These are phyloP conservation scores for Tilletia walkeri DNA, from an alignment of 1,284 basidiomycete genomes.

Conservation along the genomic window DNA sequence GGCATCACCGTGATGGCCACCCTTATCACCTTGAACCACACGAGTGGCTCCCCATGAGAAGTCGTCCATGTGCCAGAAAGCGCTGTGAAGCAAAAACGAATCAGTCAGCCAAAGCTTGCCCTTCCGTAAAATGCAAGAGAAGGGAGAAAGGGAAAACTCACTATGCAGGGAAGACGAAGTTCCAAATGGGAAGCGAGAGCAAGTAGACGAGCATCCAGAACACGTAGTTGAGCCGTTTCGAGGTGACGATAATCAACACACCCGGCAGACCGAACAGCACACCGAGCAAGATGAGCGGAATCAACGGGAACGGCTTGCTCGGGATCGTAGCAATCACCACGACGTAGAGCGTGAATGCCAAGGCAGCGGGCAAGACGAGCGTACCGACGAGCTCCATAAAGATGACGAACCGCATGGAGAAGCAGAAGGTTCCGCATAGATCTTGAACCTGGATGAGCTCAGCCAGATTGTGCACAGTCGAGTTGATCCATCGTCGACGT, in stretches of 20 bases:
- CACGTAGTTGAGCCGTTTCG: constrained; percentile 57
- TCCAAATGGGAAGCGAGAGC: constrained; percentile 58
- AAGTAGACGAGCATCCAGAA: constrained; percentile 60
- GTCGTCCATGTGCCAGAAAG: constrained; percentile 58
- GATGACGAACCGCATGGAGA: constrained; percentile 58
- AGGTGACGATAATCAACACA: constrained; percentile 58
- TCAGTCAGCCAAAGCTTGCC: background rate
- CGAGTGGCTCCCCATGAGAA: constrained; percentile 58
- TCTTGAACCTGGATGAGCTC: constrained; percentile 59
- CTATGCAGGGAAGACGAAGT: constrained; percentile 56
- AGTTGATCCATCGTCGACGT: constrained; percentile 60
- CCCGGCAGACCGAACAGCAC: constrained; percentile 59
- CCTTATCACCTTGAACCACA: constrained; percentile 53
- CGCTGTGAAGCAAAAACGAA: constrained; percentile 19
- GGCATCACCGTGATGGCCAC: constrained; percentile 47
- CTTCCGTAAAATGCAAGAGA: background rate
- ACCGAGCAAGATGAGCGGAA: constrained; percentile 54
- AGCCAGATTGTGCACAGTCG: constrained; percentile 59
- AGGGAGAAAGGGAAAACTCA: background rate
- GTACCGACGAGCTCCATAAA: constrained; percentile 60
- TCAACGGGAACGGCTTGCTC: constrained; percentile 28
- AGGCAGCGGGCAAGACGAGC: constrained; percentile 59
- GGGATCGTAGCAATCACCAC: constrained; percentile 51
- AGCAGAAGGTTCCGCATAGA: constrained; percentile 60
- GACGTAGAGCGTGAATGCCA: constrained; percentile 58